Evolutionary conservation across 164 flowering plant genomes (phyloP), one percentile per base, ranked within the genome.

Genomic region (Nymphaea colorata): DNA sequence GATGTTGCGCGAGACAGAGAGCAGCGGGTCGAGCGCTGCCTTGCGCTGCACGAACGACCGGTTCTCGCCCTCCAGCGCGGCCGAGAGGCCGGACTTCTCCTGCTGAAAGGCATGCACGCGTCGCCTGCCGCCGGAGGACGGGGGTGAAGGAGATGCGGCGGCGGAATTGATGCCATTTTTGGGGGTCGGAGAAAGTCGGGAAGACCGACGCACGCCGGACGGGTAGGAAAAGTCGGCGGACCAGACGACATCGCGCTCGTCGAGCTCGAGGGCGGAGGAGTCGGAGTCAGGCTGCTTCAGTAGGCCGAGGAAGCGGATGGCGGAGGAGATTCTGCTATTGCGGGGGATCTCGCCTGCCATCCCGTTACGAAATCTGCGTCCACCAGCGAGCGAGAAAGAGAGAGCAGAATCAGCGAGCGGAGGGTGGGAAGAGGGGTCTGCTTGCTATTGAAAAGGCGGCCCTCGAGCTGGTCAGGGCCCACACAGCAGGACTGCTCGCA

Each of bases 241-340:
- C 85, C 85, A 84, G 47, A 82, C 75, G 68, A 82, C 79, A 70
- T 84, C 87, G 71, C 79, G 74, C 67, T 84, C 85, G 67, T 79
- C 75, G 62, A 82, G 68, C 69, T 82, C 85, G 63, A 78, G 41
- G 18, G 82, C 71, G 64, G 63, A 17, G 10, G 75, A 42, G 53
- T 70, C 68, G 17, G 75, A 47, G 57, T 68, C 66, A n/a, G 81
- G 79, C 63, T 72, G 79, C 53, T 71, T 70, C 7, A 75, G 65
- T 16, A 66, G 42, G 3, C 77, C 75, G 7, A 78, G 72, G 67
- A 78, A 82, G 41, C 82, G 79, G 63, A 75, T 43, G 12, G 81
- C 64, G 4, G 75, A 61, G 5, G 79, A 53, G 15, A 16, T 51
- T 51, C 57, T 51, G 57, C 14, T 51, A 8, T 15, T 51, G 57